Conservation (phyloP, 2,329 filamentous ascomycete genomes). For the Venturia effusa region DNA sequence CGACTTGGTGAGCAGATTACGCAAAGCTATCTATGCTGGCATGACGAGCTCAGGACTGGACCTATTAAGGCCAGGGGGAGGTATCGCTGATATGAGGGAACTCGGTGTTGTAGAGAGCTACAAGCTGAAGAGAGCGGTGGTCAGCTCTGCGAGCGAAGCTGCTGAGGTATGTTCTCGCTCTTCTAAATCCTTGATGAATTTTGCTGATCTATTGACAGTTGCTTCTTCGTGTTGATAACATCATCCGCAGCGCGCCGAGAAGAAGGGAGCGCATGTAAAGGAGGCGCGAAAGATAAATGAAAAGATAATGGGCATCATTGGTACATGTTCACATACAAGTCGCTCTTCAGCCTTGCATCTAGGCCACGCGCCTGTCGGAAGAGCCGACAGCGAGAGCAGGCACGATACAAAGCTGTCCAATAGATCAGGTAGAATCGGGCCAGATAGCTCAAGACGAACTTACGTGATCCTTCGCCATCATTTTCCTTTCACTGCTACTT, state of each 20-base stretch:
- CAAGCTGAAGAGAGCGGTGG: conserved; percentile 97
- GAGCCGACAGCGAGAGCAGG: neutral
- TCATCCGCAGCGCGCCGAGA: conserved; percentile 86
- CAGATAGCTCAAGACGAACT: neutral
- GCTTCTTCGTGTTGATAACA: conserved; percentile 90
- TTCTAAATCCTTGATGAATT: conserved; percentile 11
- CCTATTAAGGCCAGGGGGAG: conserved; percentile 77
- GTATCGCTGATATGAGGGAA: conserved; percentile 91
- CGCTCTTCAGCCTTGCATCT: neutral
- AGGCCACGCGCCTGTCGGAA: neutral
- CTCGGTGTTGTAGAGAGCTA: conserved; percentile 94
- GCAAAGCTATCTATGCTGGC: conserved; percentile 90
- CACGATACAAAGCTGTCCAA: neutral
- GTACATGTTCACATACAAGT: conserved; percentile 15
- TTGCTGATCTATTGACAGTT: conserved; percentile 44
- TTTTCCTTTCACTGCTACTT: neutral
- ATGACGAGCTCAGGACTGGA: conserved; percentile 88
- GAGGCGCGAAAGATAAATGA: neutral
- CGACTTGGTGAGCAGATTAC: conserved; percentile 80
- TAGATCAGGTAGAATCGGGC: neutral
- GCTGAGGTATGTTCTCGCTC: conserved; percentile 61
- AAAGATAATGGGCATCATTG: neutral
- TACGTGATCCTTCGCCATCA: neutral
- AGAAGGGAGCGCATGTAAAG: conserved; percentile 63
- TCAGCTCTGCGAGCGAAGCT: conserved; percentile 90